Conservation (phyloP, 1,139 yeast genomes). For the Candida mesenterica region DNA sequence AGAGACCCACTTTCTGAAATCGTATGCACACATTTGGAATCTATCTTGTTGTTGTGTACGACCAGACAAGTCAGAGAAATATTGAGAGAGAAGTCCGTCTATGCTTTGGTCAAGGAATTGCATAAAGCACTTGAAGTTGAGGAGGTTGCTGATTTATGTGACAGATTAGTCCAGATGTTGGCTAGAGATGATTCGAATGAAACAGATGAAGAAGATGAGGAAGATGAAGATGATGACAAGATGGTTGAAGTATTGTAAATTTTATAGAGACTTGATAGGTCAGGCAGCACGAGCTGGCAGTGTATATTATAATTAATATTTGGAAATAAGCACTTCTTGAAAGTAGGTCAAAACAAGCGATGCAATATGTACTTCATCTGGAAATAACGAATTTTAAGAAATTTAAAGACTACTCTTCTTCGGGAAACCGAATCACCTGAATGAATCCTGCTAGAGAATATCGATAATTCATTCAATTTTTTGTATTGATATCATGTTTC, state of each 20-base stretch:
- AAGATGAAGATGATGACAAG: conserved; percentile 37
- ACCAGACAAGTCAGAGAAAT: conserved; percentile 70
- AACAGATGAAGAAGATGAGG: conserved; percentile 25
- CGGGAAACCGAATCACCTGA: no score
- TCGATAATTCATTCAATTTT: no score
- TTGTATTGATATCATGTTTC: no score
- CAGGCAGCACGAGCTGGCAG: no score
- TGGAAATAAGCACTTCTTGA: background rate
- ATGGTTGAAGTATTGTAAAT: conserved; percentile 52
- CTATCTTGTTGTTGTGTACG: conserved; percentile 73
- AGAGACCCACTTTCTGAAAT: conserved; percentile 73
- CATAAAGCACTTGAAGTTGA: conserved; percentile 68
- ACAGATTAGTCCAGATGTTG: conserved; percentile 76
- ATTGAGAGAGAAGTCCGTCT: conserved; percentile 75
- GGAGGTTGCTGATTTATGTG: conserved; percentile 65
- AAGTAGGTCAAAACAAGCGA: no score
- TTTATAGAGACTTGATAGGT: background rate
- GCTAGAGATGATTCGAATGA: conserved; percentile 82
- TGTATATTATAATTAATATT: background rate
- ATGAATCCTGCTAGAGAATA: no score
- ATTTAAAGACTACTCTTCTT: no score
- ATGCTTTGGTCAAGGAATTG: conserved; percentile 79
- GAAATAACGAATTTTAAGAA: no score
- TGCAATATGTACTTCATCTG: no score
- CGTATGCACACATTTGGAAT: conserved; percentile 70